Evolutionary conservation across 768 basidiomycete species (phyloP).

Genomic region (Podaxis rugospora): DNA sequence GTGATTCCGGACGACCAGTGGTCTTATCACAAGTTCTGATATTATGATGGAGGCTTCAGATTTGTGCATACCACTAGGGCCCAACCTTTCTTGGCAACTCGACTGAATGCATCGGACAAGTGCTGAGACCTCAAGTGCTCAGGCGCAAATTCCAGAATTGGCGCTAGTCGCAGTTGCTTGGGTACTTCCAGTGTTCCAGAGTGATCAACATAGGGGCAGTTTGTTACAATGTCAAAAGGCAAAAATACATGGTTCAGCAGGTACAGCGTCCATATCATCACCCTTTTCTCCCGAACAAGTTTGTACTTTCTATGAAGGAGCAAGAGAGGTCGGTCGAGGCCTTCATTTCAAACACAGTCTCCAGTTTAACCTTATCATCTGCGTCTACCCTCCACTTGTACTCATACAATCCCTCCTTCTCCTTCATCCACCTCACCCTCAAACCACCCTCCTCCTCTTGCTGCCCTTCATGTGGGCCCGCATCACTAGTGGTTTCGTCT

Average conservation of each 20-base stretch:
- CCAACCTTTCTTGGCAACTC: too few relatives aligned
- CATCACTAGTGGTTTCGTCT: neutral
- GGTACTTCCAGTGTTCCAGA: too few relatives aligned
- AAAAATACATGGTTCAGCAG: neutral
- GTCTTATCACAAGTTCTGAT: too few relatives aligned
- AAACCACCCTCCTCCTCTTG: constrained; percentile 29
- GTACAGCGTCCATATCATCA: neutral
- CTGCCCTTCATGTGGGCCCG: constrained; percentile 33
- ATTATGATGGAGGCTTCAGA: too few relatives aligned
- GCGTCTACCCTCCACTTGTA: constrained; percentile 44
- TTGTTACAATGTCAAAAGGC: neutral
- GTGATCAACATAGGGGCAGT: neutral
- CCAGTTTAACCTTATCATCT: constrained; percentile 37
- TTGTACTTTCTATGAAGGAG: constrained; percentile 1
- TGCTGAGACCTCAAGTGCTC: too few relatives aligned
- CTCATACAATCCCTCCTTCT: constrained; percentile 54
- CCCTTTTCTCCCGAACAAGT: neutral
- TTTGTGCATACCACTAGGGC: too few relatives aligned
- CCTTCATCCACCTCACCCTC: constrained; percentile 41
- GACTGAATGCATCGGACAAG: too few relatives aligned
- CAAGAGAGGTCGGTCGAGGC: constrained; percentile 16
- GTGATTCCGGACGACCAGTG: too few relatives aligned
- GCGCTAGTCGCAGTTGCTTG: too few relatives aligned
- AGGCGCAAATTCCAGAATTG: too few relatives aligned
- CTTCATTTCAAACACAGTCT: constrained; percentile 51